phyloP scores from a whole-genome alignment of 148 eudicot genomes.

The Rhododendron williamsianum region DNA sequence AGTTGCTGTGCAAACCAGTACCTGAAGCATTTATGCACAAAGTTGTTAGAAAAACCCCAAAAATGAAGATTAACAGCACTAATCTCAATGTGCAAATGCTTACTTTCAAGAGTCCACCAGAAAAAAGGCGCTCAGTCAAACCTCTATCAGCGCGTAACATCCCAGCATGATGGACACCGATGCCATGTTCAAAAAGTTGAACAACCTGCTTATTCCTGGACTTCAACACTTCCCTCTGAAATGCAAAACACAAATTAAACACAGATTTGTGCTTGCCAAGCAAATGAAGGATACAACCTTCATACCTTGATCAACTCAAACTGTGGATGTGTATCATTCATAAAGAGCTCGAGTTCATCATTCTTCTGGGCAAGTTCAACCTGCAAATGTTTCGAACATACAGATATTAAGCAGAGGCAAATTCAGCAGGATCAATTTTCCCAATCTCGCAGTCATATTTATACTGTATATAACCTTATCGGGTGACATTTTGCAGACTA shows the following conservation, averaged over 20 bases:
- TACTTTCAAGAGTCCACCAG: constrained; percentile 81
- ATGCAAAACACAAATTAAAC: constrained; percentile 14
- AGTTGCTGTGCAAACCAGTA: constrained; percentile 97
- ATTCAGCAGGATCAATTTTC: constrained; percentile 5
- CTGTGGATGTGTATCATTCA: constrained; percentile 72
- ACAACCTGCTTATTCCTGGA: constrained; percentile 91
- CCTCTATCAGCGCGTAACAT: constrained; percentile 97
- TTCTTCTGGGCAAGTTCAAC: constrained; percentile 71
- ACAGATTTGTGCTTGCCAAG: constrained; percentile 12
- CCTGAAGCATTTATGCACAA: constrained; percentile 38
- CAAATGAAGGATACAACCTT: constrained; percentile 1
- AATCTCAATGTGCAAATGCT: background rate
- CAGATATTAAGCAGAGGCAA: constrained; percentile 10
- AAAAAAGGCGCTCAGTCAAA: constrained; percentile 91
- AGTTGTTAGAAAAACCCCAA: constrained; percentile 5
- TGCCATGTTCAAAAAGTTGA: constrained; percentile 78
- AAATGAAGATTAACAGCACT: background rate
- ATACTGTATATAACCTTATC: background rate
- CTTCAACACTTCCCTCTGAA: constrained; percentile 78
- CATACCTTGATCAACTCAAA: constrained; percentile 68
- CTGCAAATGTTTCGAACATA: constrained; percentile 26
- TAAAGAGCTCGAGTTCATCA: constrained; percentile 67
- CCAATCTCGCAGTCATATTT: background rate
- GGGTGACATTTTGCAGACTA: background rate
- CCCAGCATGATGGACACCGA: constrained; percentile 99